Evolutionary conservation across 257 asterid species (phyloP), one percentile per base, ranked within the genome.

Genomic region (Capsicum rhomboideum): DNA sequence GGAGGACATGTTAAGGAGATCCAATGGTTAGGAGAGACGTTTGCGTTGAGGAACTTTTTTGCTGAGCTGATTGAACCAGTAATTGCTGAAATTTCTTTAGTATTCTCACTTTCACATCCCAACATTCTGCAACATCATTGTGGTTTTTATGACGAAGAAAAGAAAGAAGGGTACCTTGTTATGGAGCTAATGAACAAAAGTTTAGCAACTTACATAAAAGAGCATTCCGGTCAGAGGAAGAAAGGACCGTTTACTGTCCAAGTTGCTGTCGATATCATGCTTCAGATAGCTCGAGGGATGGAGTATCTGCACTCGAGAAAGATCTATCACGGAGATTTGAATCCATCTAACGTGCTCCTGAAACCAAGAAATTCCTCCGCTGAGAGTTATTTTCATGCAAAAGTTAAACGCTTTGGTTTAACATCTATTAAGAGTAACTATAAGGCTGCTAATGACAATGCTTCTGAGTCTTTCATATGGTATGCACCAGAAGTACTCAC

Each of bases 231-330:
- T 6, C 97, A 88, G 40, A 91, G 86, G 84, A 94, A 92, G 56
- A 79, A 90, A 54, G 83, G 90, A 61, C 93, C 97, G 0, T 94
- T 94, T 80, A 20, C 98, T 8, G 63, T 90, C 64, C 95, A 96
- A 0, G 87, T 87, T 77, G 97, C 95, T 0, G 95, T 95, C 29
- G 98, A 95, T 67, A 87, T 95, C 50, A 93, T 95, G 97, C 88
- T 95, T 83, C 99, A 94, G 87, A 92, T 95, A 31, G 98, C 98
- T 0, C 83, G 98, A 86, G 99, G 98, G 6, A 89, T 95, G 98
- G 99, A 95, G 23, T 95, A 94, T 87, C 46, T 95, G 26, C 99
- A 95, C 91, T 91, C 97, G 0, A 92, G 58, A 63, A 91, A 90
- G 72, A 87, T 95, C 59, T 90, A 85, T 85, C 98, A 91, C 49